Base-by-base conservation (phyloP, 2,329 filamentous ascomycete species). In the Beauveria sp. region DNA sequence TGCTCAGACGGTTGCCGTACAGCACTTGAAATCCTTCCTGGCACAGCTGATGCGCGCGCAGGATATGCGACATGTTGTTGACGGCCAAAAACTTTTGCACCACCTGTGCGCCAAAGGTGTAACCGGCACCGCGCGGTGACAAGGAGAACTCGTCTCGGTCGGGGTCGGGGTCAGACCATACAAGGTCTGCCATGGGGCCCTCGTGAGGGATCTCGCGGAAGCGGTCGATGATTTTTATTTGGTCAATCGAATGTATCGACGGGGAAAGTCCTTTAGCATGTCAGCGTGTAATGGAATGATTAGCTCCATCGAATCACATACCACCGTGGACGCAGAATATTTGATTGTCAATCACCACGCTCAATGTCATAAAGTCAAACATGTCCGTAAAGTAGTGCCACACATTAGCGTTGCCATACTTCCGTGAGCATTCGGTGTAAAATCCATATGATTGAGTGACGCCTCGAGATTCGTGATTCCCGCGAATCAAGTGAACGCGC, bases 301-400 rank as follows among this genome's bases (percentile, higher is more conserved):
- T 20, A 12, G 5, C 30, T 41, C 3, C 12, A 24, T 18, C 5
- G 4, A 37, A 37, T 6, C 41, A 2, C 71, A 75, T 75, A 79
- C 88, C 92, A 72, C 94, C 94, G 74, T 99, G 94, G 7, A 99
- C 94, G 75, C 94, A 99, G 75, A 99, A 96, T 72, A 99, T 97
- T 80, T 97, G 93, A 79, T 96, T 96, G 78, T 99, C 93, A 76
- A 99, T 96, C 70, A 99, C 86, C 68, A 94, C 94, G 66, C 93
- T 97, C 67, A 99, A 85, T 67, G 94, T 93, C 44, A 99, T 90
- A 79, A 94, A 99, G 79, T 99, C 94, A 79, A 99, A 99, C 59
- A 99, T 88, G 76, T 99, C 93, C 72, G 92, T 97, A 75, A 96
- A 99, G 74, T 91, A 97, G 81, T 97, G 97, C 94, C 94, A 99